Base-by-base conservation (phyloP, 345 rosid species). In the Brassica cretica region DNA sequence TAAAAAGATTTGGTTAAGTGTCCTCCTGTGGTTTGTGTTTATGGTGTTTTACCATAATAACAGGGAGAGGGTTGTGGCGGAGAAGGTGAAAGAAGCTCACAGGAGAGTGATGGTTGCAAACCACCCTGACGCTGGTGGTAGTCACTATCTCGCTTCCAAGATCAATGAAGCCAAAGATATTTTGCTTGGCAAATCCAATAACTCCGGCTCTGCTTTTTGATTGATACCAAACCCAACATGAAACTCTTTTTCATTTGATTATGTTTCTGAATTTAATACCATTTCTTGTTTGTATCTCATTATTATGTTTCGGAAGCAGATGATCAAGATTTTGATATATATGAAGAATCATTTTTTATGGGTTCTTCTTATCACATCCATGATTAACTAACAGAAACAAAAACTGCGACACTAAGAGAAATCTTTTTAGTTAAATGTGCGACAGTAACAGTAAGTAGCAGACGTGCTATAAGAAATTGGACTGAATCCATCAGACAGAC, bases 101-200 rank as follows among this genome's bases (percentile, higher is more conserved):
- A 75, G 95, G 83, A 89, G 79, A 87, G 97, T 89, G 19, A 90
- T 93, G 97, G 96, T 90, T 16, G 97, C 98, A 24, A 91, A 91
- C 84, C 96, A 90, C 77, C 97, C 97, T 0, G 97, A 91, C 56
- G 94, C 98, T 0, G 97, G 97, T 25, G 98, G 97, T 5, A 91
- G 98, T 71, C 92, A 93, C 67, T 93, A 90, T 83, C 92, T 93
- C 1, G 97, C 96, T 21, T 90, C 98, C 5, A 93, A 91, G 83
- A 88, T 91, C 62, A 93, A 93, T n/a, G 98, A 93, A 85, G 97
- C 97, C 16, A 90, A 90, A 83, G 96, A 91, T 11, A 79, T 88
- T 70, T 84, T 93, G 96, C 92, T 89, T 3, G 90, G 98, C 5
- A 91, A 88, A 81, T 83, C 86, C 7, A 85, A 73, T 60, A 85